These are phyloP conservation scores for Trichothecium roseum DNA, from an alignment of 2,329 filamentous ascomycete species.

Conservation along the genomic window DNA sequence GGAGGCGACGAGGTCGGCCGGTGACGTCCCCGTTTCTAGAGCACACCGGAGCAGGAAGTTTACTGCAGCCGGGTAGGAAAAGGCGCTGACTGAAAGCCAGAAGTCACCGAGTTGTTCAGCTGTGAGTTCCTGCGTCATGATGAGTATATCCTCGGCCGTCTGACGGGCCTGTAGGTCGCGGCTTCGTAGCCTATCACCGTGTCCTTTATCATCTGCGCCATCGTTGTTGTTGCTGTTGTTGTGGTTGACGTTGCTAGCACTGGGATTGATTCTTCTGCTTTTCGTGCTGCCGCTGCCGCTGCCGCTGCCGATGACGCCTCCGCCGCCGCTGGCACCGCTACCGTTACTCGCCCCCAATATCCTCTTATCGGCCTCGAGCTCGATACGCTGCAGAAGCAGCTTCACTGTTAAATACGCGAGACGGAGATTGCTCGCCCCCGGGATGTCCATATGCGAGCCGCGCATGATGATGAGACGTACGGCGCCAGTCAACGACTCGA, in stretches of 20 bases:
- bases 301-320: too few species aligned
- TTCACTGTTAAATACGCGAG: conserved; percentile 37
- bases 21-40: conserved; percentile 29
- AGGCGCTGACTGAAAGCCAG: conserved; percentile 37
- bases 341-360: too few species aligned
- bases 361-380: conserved; percentile 28
- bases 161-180: conserved; percentile 30
- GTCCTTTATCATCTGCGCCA: too few species aligned
- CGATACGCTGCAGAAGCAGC: conserved; percentile 34
- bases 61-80: conserved; percentile 35
- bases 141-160: conserved; percentile 37
- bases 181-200: conserved; percentile 14
- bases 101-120: conserved; percentile 33
- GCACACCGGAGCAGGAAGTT: conserved; percentile 39
- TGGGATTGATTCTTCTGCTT: too few species aligned
- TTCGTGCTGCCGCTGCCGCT: too few species aligned
- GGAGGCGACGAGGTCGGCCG: conserved; percentile 20
- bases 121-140: conserved; percentile 33
- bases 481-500: conserved; percentile 26
- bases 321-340: too few species aligned
- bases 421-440: conserved; percentile 39
- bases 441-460: conserved; percentile 26
- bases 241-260: too few species aligned
- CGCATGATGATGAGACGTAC: conserved; percentile 29
- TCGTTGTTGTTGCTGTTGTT: too few species aligned